Percentiles rank a stretch among this genome's conserved stretches.
These are phyloP conservation scores for Gaillardinia entomophila DNA, from an alignment of 805 yeast species.

Conservation along the genomic window DNA sequence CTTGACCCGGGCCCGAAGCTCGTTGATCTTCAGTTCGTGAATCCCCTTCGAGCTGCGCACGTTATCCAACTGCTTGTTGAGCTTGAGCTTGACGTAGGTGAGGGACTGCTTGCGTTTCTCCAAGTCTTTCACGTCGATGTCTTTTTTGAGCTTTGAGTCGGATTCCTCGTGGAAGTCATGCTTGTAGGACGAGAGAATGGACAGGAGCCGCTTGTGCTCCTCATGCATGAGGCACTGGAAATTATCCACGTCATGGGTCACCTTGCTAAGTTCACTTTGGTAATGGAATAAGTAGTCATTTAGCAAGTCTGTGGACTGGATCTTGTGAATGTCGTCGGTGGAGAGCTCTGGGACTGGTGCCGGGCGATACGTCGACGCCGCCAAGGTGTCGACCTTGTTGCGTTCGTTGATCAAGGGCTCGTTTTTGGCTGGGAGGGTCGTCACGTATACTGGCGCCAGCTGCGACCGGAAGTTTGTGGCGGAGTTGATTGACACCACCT, in stretches of 20 bases:
- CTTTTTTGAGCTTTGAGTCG: conserved; percentile 22
- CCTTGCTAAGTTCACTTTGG: background rate
- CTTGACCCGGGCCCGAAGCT: conserved; percentile 9
- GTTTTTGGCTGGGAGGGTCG: conserved; percentile 12
- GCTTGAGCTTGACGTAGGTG: conserved; percentile 26
- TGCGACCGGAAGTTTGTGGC: conserved; percentile 29
- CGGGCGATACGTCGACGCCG: background rate
- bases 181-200: conserved; percentile 10
- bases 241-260: background rate
- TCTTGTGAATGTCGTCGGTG: background rate
- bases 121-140: conserved; percentile 24
- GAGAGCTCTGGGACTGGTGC: background rate
- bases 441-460: conserved; percentile 26
- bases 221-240: background rate
- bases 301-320: background rate
- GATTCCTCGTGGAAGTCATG: conserved; percentile 33
- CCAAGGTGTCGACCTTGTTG: background rate
- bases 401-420: background rate
- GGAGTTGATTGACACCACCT: conserved; percentile 31
- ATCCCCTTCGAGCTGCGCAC: conserved; percentile 14
- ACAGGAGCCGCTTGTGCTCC: background rate
- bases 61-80: conserved; percentile 16
- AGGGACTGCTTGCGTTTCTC: conserved; percentile 27
- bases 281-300: background rate
- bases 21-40: conserved; percentile 13